Conservation (phyloP, 2,329 filamentous ascomycete genomes). For the Diaporthe sp. region DNA sequence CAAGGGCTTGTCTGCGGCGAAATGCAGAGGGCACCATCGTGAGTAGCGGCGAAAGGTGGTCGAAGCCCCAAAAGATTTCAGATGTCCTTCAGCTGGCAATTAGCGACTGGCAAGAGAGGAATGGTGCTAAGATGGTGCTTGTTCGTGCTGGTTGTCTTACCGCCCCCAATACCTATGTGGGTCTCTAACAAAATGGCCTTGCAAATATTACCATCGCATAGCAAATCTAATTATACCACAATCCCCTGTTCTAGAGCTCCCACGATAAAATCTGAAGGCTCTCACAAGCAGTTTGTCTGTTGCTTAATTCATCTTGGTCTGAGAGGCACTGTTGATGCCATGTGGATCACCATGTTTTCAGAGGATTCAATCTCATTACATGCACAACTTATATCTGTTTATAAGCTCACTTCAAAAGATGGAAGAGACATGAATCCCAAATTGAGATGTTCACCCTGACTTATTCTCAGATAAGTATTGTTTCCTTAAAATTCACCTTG, state of each 20-base stretch:
- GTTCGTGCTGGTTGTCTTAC: neutral
- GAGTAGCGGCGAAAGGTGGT: neutral
- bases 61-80: accelerated
- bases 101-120: no score
- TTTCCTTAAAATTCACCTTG: neutral
- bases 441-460: neutral
- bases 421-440: neutral
- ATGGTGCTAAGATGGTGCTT: neutral
- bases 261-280: neutral
- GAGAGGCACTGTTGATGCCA: neutral
- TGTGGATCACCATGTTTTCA: neutral
- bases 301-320: neutral
- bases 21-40: neutral
- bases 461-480: neutral
- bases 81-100: neutral
- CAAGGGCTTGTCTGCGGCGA: no score
- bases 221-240: neutral
- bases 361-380: neutral
- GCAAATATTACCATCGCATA: neutral
- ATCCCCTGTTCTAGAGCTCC: no score
- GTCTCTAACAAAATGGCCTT: neutral
- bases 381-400: neutral
- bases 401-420: neutral
- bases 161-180: neutral
- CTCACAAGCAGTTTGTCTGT: neutral